Conservation (phyloP, 805 yeast species). For the Metschnikowia lochheadii region DNA sequence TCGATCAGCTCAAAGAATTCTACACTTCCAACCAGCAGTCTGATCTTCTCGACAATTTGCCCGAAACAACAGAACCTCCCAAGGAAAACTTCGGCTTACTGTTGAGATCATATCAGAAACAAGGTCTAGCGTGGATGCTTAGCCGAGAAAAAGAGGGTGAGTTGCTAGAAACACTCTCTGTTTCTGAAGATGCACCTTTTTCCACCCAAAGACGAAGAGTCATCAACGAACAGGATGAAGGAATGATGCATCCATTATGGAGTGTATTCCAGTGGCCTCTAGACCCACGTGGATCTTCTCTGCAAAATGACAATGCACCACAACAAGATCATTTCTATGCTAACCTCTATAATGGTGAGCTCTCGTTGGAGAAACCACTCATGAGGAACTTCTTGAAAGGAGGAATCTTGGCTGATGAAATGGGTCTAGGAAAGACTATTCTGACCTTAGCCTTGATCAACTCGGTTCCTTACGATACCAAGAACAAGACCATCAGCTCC, state of each 20-base stretch:
- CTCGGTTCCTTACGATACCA: constrained; percentile 53
- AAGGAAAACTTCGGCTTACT: constrained; percentile 47
- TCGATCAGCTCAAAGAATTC: constrained; percentile 72
- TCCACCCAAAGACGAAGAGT: constrained; percentile 25
- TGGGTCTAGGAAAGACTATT: constrained; percentile 95
- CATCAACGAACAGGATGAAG: constrained; percentile 37
- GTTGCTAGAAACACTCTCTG: constrained; percentile 32
- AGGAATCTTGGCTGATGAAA: constrained; percentile 91
- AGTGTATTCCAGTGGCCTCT: constrained; percentile 72
- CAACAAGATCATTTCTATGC: constrained; percentile 53
- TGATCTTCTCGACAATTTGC: constrained; percentile 51
- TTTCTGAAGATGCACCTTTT: constrained; percentile 18
- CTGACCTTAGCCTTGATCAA: constrained; percentile 73
- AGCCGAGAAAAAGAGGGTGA: constrained; percentile 63
- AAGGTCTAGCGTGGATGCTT: constrained; percentile 89
- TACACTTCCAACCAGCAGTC: constrained; percentile 69
- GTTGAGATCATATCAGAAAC: constrained; percentile 75
- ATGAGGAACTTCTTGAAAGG: constrained; percentile 62
- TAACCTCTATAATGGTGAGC: constrained; percentile 75
- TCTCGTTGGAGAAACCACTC: constrained; percentile 64
- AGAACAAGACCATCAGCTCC: constrained; percentile 11
- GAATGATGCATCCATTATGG: constrained; percentile 82
- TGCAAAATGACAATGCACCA: constrained; percentile 1
- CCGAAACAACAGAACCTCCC: constrained; percentile 57
- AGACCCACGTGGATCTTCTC: constrained; percentile 21